Percentiles rank a stretch among this genome's conserved stretches.
phyloP scores from a whole-genome alignment of 2,329 filamentous ascomycete genomes.

The Fusarium graminum region DNA sequence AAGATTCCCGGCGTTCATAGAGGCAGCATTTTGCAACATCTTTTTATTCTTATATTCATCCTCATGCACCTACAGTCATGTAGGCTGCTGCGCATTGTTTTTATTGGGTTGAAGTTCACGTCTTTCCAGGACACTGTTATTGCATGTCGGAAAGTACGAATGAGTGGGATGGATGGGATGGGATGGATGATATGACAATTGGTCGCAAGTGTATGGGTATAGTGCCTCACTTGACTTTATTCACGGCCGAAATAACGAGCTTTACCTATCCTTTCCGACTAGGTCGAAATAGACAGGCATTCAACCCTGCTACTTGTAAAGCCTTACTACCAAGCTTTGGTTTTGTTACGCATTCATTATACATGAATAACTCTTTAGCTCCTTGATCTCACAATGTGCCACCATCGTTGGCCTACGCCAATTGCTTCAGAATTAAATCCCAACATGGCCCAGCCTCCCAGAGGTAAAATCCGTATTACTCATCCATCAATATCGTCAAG shows the following conservation, averaged over 20 bases:
- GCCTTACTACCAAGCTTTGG: not conserved
- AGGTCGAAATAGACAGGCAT: slow-evolving; percentile 36
- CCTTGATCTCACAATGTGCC: slow-evolving; percentile 21
- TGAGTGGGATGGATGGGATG: slow-evolving; percentile 10
- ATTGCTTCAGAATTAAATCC: slow-evolving; percentile 19
- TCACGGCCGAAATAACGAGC: slow-evolving; percentile 22
- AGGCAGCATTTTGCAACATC: slow-evolving; percentile 42
- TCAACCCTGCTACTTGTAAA: slow-evolving; percentile 11
- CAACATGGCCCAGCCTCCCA: not conserved
- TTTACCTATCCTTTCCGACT: slow-evolving; percentile 41
- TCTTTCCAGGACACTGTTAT: slow-evolving; percentile 16
- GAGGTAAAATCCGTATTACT: slow-evolving; percentile 11
- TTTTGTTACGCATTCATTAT: slow-evolving; percentile 13
- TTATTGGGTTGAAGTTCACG: slow-evolving; percentile 15
- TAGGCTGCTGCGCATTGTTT: slow-evolving; percentile 33
- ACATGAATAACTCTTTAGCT: slow-evolving; percentile 22
- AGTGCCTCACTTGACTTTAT: slow-evolving; percentile 21
- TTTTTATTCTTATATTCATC: slow-evolving; percentile 29
- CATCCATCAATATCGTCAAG: slow-evolving; percentile 46
- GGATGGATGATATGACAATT: slow-evolving; percentile 26
- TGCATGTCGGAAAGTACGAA: slow-evolving; percentile 19
- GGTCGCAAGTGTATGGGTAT: slow-evolving; percentile 36
- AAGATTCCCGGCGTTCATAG: slow-evolving; percentile 46
- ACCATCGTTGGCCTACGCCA: slow-evolving; percentile 12
- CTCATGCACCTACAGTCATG: slow-evolving; percentile 23